Conservation (phyloP, 306 rosid species). For the Casuarina glauca region DNA sequence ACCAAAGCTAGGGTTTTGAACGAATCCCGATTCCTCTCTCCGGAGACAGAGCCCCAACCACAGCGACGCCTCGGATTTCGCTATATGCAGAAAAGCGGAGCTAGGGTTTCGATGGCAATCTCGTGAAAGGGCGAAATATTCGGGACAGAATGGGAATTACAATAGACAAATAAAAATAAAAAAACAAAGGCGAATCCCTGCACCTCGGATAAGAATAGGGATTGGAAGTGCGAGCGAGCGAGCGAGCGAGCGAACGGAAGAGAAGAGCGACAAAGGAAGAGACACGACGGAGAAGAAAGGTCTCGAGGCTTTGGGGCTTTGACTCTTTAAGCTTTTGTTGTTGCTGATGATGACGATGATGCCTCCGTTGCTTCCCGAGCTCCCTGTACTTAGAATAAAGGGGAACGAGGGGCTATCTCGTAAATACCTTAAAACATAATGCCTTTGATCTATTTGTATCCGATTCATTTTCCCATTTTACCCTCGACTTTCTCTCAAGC, state of each 20-base stretch:
- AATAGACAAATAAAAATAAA: neutral
- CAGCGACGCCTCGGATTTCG: conserved; percentile 30
- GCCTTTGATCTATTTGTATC: neutral
- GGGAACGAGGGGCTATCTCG: conserved; percentile 51
- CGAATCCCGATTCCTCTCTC: conserved; percentile 39
- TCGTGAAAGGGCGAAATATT: conserved; percentile 17
- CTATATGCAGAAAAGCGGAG: conserved; percentile 23
- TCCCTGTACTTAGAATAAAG: conserved; percentile 30
- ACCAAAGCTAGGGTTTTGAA: conserved; percentile 70
- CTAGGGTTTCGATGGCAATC: conserved; percentile 56
- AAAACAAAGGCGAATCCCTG: conserved; percentile 22
- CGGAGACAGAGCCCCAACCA: conserved; percentile 26
- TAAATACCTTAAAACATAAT: conserved; percentile 20
- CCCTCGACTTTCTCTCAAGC: too few species aligned
- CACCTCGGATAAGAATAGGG: conserved; percentile 31
- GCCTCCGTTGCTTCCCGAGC: conserved; percentile 44
- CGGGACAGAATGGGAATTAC: conserved; percentile 16
- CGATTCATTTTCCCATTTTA: too few species aligned
- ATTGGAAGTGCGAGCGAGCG: conserved; percentile 4
- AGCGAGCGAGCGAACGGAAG: neutral
- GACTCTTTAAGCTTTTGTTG: conserved; percentile 52
- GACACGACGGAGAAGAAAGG: conserved; percentile 29
- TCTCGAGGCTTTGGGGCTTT: conserved; percentile 48
- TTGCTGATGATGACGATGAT: conserved; percentile 61
- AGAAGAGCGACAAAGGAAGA: conserved; percentile 15